A percentile compares a stretch with the other conserved stretches of the same genome.
phyloP scores from a whole-genome alignment of 1,139 yeast species.

The Taphrina flavorubra region DNA sequence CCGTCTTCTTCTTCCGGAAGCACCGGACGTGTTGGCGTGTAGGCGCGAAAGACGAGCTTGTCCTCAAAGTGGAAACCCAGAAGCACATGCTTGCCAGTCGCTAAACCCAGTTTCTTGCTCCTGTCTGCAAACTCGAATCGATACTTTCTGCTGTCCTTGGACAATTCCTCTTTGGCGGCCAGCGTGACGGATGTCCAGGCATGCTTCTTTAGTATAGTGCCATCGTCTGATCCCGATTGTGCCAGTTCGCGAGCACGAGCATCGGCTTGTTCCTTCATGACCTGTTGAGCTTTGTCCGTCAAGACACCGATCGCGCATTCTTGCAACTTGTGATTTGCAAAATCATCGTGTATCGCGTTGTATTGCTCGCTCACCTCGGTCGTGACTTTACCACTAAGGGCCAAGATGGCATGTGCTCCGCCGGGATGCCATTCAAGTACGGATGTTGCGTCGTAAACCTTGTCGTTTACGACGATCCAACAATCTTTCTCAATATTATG shows the following conservation, averaged over 20 bases:
- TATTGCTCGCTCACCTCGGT: slow-evolving; percentile 64
- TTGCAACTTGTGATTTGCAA: slow-evolving; percentile 45
- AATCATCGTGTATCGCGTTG: slow-evolving; percentile 52
- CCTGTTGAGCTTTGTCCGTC: slow-evolving; percentile 23
- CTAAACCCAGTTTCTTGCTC: slow-evolving; percentile 76
- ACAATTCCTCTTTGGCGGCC: background rate
- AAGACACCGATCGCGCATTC: slow-evolving; percentile 45
- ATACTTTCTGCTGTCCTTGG: slow-evolving; percentile 63
- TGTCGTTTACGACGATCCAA: slow-evolving; percentile 55
- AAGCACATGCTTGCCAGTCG: slow-evolving; percentile 73
- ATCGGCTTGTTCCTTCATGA: slow-evolving; percentile 9
- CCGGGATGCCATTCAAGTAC: slow-evolving; percentile 88
- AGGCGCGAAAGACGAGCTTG: slow-evolving; percentile 52
- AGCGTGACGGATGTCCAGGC: slow-evolving; percentile 44
- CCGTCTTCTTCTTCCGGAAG: slow-evolving; percentile 46
- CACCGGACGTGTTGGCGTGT: slow-evolving; percentile 56
- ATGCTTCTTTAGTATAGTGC: slow-evolving; percentile 43
- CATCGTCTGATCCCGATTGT: slow-evolving; percentile 35
- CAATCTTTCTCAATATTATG: slow-evolving; percentile 54
- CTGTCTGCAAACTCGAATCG: slow-evolving; percentile 71
- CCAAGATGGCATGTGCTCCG: slow-evolving; percentile 57
- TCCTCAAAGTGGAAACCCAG: slow-evolving; percentile 46
- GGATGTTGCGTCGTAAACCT: slow-evolving; percentile 78
- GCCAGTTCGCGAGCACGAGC: slow-evolving; percentile 9
- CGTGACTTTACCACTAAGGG: slow-evolving; percentile 57